Evolutionary conservation across 2,329 filamentous ascomycete species (phyloP).

Genomic region (Paraphoma chrysanthemicola): DNA sequence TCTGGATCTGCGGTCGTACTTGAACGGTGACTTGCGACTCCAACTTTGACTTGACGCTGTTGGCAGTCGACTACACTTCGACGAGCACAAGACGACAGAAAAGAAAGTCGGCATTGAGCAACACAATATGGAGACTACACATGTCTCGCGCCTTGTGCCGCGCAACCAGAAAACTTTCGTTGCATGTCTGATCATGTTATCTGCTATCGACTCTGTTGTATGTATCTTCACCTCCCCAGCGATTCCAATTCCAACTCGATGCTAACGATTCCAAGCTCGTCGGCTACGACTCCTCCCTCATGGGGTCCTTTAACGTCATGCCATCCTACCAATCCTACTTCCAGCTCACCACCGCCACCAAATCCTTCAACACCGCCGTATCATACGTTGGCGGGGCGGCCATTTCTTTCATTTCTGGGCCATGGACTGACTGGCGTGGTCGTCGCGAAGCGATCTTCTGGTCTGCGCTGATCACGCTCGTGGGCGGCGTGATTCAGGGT

Average conservation of each 20-base stretch:
- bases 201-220: conserved; percentile 20
- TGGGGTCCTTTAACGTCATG: conserved; percentile 55
- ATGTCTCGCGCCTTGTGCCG: conserved; percentile 22
- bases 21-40: no score
- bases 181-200: conserved; percentile 20
- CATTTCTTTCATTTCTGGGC: conserved; percentile 48
- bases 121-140: neutral
- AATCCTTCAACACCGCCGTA: conserved; percentile 55
- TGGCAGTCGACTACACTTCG: no score
- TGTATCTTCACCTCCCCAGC: neutral
- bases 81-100: no score
- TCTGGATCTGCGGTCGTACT: no score
- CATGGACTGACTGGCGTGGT: conserved; percentile 48
- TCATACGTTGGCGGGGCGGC: conserved; percentile 51
- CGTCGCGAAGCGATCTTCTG: conserved; percentile 57
- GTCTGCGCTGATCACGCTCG: conserved; percentile 58
- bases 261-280: conserved; percentile 10
- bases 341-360: conserved; percentile 48
- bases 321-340: conserved; percentile 51
- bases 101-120: no score
- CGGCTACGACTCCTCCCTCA: conserved; percentile 55
- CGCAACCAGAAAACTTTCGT: conserved; percentile 19
- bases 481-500: conserved; percentile 58
- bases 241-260: neutral
- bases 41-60: no score